Conservation (phyloP, 805 yeast genomes). For the Yamadazyma nakazawae region DNA sequence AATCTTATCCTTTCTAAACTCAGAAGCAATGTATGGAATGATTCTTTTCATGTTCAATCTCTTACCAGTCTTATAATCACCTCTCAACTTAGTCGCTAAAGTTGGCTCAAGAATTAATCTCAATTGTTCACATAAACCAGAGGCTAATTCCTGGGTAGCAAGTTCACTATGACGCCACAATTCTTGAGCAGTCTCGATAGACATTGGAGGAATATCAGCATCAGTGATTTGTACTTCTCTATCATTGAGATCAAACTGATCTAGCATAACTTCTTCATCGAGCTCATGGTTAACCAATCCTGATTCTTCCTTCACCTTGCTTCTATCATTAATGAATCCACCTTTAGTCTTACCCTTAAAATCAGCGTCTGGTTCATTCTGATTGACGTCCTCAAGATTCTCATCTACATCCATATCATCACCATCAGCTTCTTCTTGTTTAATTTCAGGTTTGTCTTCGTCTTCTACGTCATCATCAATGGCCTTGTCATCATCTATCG, state of each 20-base stretch:
- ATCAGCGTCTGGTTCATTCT: constrained; percentile 39
- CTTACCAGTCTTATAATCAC: constrained; percentile 97
- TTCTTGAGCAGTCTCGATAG: constrained; percentile 63
- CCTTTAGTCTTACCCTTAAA: constrained; percentile 49
- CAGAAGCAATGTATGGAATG: constrained; percentile 96
- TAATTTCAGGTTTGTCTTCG: constrained; percentile 25
- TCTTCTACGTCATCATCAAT: constrained; percentile 61
- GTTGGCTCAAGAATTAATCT: constrained; percentile 94
- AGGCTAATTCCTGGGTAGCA: constrained; percentile 83
- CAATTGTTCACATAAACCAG: constrained; percentile 87
- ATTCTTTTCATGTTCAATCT: constrained; percentile 95
- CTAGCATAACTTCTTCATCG: constrained; percentile 16
- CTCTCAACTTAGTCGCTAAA: constrained; percentile 87
- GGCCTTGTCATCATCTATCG: constrained; percentile 76
- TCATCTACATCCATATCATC: constrained; percentile 27
- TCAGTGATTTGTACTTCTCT: constrained; percentile 17
- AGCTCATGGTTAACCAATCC: constrained; percentile 20
- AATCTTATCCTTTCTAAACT: constrained; percentile 94
- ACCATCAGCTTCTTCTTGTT: constrained; percentile 29
- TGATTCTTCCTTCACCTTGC: constrained; percentile 28
- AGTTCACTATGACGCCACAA: constrained; percentile 82
- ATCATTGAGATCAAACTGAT: constrained; percentile 18
- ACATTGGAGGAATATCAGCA: constrained; percentile 41
- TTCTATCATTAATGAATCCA: constrained; percentile 50
- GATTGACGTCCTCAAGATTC: constrained; percentile 24